Evolutionary conservation across 345 rosid genomes (phyloP).

Genomic region (rapeseed (Brassica napus)): DNA sequence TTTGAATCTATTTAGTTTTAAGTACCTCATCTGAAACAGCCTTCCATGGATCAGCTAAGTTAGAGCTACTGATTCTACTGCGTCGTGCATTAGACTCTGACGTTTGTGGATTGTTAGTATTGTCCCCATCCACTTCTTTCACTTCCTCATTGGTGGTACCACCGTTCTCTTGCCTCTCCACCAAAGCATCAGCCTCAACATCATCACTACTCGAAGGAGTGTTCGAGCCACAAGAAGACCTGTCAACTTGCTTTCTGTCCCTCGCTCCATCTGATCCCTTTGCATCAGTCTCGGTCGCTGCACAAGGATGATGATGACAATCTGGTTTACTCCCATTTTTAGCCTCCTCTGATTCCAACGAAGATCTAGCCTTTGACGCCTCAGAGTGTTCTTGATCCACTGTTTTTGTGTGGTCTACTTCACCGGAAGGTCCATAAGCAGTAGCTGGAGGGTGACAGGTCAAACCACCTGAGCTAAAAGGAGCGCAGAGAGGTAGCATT

Average conservation of each 20-base stretch:
- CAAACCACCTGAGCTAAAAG: slow-evolving; percentile 59
- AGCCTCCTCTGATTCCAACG: slow-evolving; percentile 52
- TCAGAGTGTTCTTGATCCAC: slow-evolving; percentile 49
- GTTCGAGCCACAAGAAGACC: slow-evolving; percentile 96
- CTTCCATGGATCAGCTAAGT: slow-evolving; percentile 72
- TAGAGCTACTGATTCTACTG: slow-evolving; percentile 51
- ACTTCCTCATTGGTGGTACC: slow-evolving; percentile 36
- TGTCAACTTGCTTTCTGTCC: slow-evolving; percentile 68
- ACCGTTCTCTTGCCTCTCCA: slow-evolving; percentile 57
- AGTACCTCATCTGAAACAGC: slow-evolving; percentile 82
- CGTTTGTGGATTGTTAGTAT: slow-evolving; percentile 36
- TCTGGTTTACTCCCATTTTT: slow-evolving; percentile 40
- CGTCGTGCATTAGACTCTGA: slow-evolving; percentile 61
- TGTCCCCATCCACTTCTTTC: slow-evolving; percentile 54
- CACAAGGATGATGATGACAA: slow-evolving; percentile 42
- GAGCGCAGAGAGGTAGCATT: slow-evolving; percentile 72
- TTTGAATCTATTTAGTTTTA: not conserved
- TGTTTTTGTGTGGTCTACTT: slow-evolving; percentile 41
- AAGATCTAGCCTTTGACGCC: slow-evolving; percentile 56
- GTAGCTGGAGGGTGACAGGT: slow-evolving; percentile 50
- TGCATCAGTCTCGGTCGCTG: slow-evolving; percentile 48
- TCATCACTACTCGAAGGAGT: slow-evolving; percentile 86
- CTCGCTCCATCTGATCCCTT: slow-evolving; percentile 55
- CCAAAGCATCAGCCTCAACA: slow-evolving; percentile 67
- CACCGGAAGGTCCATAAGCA: slow-evolving; percentile 46